These are phyloP conservation scores for Plasmopara halstedii DNA, from an alignment of 352 stramenopile genomes.

Conservation along the genomic window DNA sequence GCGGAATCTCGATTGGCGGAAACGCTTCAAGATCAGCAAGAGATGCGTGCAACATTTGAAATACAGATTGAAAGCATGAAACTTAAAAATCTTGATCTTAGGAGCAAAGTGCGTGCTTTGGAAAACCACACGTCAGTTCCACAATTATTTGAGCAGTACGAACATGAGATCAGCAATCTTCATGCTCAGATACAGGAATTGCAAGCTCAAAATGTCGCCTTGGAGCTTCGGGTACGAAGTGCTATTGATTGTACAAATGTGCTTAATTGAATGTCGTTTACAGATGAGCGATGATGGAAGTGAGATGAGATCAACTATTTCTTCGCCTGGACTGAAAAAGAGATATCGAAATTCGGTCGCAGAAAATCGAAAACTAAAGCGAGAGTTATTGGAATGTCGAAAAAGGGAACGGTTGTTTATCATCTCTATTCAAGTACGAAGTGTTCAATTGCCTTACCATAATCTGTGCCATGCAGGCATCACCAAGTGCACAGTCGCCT, in stretches of 20 bases:
- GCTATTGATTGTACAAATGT: not conserved
- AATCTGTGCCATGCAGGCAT: conserved; percentile 23
- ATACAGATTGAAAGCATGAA: conserved; percentile 78
- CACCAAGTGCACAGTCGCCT: conserved; percentile 60
- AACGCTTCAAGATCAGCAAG: conserved; percentile 40
- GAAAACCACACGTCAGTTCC: conserved; percentile 39
- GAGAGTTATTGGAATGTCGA: conserved; percentile 43
- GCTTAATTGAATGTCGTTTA: not conserved
- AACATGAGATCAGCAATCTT: conserved; percentile 48
- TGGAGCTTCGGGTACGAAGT: conserved; percentile 46
- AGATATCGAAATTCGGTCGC: conserved; percentile 52
- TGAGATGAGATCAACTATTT: not conserved
- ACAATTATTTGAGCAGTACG: conserved; percentile 68
- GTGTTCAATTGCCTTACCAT: too few species aligned
- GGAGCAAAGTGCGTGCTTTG: conserved; percentile 58
- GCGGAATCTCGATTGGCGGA: conserved; percentile 40
- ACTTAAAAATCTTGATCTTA: conserved; percentile 45
- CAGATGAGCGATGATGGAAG: conserved; percentile 2
- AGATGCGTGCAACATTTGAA: conserved; percentile 44
- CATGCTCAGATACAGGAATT: conserved; percentile 50
- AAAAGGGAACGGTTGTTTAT: conserved; percentile 43
- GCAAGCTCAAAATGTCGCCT: conserved; percentile 46
- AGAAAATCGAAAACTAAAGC: conserved; percentile 53
- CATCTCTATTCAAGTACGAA: too few species aligned
- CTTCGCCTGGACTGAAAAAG: conserved; percentile 49